These are phyloP conservation scores for Inga oerstediana DNA, from an alignment of 306 rosid genomes.

Conservation along the genomic window DNA sequence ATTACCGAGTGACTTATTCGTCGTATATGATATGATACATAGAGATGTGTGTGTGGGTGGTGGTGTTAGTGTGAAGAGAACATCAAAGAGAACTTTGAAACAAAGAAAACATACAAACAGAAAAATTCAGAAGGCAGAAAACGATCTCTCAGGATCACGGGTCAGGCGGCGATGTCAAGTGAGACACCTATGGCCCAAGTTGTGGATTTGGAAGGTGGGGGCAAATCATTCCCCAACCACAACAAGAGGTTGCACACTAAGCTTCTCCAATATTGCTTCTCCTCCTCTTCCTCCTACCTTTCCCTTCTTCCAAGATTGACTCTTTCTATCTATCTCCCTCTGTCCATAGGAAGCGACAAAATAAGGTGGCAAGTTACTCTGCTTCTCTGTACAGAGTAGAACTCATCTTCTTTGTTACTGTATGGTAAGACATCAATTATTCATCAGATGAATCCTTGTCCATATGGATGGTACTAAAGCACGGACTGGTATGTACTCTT, in stretches of 20 bases:
- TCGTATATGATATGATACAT: slow-evolving; percentile 19
- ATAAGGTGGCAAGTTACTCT: slow-evolving; percentile 10
- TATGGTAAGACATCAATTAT: not conserved
- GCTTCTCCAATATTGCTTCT: not conserved
- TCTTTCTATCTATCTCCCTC: not conserved
- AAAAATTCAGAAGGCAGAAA: slow-evolving; percentile 53
- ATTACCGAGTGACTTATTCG: slow-evolving; percentile 30
- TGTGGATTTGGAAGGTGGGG: slow-evolving; percentile 57
- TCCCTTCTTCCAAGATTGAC: slow-evolving; percentile 23
- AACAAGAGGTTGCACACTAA: slow-evolving; percentile 28
- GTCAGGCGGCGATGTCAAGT: slow-evolving; percentile 42
- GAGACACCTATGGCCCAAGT: slow-evolving; percentile 24
- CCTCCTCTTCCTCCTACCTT: not conserved
- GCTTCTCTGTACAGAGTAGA: not conserved
- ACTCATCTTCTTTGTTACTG: not conserved
- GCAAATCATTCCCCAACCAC: slow-evolving; percentile 73
- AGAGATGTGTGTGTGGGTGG: not conserved
- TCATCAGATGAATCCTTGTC: not conserved
- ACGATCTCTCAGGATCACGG: slow-evolving; percentile 45
- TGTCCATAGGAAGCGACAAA: not conserved
- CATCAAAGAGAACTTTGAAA: slow-evolving; percentile 50
- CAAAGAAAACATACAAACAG: slow-evolving; percentile 50
- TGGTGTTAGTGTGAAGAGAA: slow-evolving; percentile 26
- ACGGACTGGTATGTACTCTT: not conserved
- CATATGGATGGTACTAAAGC: not conserved